Percentiles rank a stretch among this genome's conserved stretches.
phyloP scores from a whole-genome alignment of 306 rosid species.

The Hippophae gyantsensis region DNA sequence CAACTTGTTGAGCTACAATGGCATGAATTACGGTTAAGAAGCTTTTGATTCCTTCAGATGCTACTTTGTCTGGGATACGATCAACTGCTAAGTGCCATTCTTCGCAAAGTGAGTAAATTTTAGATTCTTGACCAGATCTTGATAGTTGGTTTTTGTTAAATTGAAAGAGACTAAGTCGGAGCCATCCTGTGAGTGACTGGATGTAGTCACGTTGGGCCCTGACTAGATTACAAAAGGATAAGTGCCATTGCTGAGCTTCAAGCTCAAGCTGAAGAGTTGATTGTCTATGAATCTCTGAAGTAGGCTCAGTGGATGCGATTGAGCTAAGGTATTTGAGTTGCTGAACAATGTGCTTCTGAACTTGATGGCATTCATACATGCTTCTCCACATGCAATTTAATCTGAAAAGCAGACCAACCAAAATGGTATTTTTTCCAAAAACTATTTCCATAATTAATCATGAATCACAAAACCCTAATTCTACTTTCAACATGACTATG shows the following conservation, averaged over 20 bases:
- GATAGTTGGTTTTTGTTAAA: constrained; percentile 43
- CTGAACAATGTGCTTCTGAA: constrained; percentile 88
- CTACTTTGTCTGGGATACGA: constrained; percentile 79
- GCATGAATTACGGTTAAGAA: constrained; percentile 73
- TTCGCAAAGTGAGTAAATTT: constrained; percentile 73
- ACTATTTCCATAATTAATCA: neutral
- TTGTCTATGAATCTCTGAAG: constrained; percentile 82
- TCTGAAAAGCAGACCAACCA: constrained; percentile 28
- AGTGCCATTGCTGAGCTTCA: constrained; percentile 89
- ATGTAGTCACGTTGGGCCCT: constrained; percentile 72
- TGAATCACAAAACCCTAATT: no score
- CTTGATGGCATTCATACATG: constrained; percentile 98
- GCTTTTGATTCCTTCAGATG: constrained; percentile 91
- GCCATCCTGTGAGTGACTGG: constrained; percentile 85
- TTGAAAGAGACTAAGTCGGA: constrained; percentile 85
- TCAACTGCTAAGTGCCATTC: constrained; percentile 79
- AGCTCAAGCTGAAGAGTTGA: constrained; percentile 88
- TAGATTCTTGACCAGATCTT: constrained; percentile 54
- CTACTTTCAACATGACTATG: no score
- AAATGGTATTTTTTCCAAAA: neutral
- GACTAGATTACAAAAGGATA: constrained; percentile 73
- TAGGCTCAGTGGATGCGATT: constrained; percentile 66
- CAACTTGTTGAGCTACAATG: constrained; percentile 80
- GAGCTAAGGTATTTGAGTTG: constrained; percentile 78
- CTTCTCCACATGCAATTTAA: constrained; percentile 97